A percentile compares a stretch with the other conserved stretches of the same genome.
These are phyloP conservation scores for Keithomyces neogunnii DNA, from an alignment of 2,329 filamentous ascomycete species.

Conservation along the genomic window DNA sequence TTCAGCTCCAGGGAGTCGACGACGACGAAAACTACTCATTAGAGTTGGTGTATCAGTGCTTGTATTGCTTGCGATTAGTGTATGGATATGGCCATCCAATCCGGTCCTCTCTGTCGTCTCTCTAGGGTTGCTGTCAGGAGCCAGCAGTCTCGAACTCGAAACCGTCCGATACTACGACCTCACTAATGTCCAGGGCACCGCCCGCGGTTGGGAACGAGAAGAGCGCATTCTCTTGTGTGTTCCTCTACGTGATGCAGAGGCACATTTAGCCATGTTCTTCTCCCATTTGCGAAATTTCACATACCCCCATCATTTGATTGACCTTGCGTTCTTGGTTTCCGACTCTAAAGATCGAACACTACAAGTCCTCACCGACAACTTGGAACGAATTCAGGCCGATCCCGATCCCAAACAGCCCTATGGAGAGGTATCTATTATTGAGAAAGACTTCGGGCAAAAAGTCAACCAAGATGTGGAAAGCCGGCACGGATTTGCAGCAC, in stretches of 20 bases:
- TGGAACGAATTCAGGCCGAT: conserved; percentile 73
- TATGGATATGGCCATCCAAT: conserved; percentile 68
- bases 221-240: conserved; percentile 94
- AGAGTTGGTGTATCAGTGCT: conserved; percentile 54
- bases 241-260: conserved; percentile 83
- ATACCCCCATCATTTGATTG: conserved; percentile 93
- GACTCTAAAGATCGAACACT: conserved; percentile 94
- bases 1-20: conserved; percentile 60
- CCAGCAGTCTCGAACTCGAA: conserved; percentile 71
- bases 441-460: conserved; percentile 98
- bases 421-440: conserved; percentile 93
- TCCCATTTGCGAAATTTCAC: conserved; percentile 94
- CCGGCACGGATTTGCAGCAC: conserved; percentile 92
- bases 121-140: conserved; percentile 59
- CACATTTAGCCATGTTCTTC: conserved; percentile 96
- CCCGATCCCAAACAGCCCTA: conserved; percentile 74
- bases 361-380: conserved; percentile 61
- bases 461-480: conserved; percentile 97
- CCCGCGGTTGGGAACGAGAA: conserved; percentile 89
- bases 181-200: conserved; percentile 81
- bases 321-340: conserved; percentile 92
- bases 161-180: conserved; percentile 97
- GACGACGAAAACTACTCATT: conserved; percentile 63
- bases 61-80: conserved; percentile 55
- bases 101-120: conserved; percentile 54